Evolutionary conservation across 306 rosid species (phyloP).

Genomic region (Casuarina glauca): DNA sequence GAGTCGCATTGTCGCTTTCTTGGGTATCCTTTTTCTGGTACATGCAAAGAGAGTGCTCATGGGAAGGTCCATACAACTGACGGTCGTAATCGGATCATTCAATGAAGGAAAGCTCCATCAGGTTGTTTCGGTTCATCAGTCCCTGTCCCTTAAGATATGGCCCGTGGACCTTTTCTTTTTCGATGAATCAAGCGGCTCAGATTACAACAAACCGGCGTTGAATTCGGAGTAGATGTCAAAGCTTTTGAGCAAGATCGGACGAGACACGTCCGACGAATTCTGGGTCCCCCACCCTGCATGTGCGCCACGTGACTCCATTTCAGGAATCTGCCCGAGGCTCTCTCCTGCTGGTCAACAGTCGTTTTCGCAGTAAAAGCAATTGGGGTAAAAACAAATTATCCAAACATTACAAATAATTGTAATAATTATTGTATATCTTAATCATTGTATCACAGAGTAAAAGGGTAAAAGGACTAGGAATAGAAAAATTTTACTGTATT

Average conservation of each 20-base stretch:
- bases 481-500: too few relatives aligned
- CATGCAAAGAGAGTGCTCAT: not conserved
- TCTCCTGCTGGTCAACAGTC: not conserved
- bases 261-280: not conserved
- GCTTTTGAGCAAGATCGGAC: not conserved
- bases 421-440: too few relatives aligned
- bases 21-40: conserved; percentile 2
- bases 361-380: not conserved
- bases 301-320: conserved; percentile 17
- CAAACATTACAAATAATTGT: too few relatives aligned
- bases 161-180: not conserved
- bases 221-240: conserved; percentile 13
- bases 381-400: too few relatives aligned
- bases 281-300: conserved; percentile 6
- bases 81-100: conserved; percentile 32
- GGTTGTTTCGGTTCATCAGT: conserved; percentile 18
- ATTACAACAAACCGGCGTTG: conserved; percentile 8
- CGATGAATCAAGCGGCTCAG: conserved; percentile 10
- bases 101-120: not conserved
- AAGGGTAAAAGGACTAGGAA: too few relatives aligned
- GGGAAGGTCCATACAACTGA: conserved; percentile 19
- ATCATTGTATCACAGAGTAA: too few relatives aligned
- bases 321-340: not conserved
- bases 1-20: conserved; percentile 21
- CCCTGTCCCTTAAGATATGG: conserved; percentile 7